phyloP scores from a whole-genome alignment of 2,329 filamentous ascomycete genomes.

The Ploettnerulaceae sp. region DNA sequence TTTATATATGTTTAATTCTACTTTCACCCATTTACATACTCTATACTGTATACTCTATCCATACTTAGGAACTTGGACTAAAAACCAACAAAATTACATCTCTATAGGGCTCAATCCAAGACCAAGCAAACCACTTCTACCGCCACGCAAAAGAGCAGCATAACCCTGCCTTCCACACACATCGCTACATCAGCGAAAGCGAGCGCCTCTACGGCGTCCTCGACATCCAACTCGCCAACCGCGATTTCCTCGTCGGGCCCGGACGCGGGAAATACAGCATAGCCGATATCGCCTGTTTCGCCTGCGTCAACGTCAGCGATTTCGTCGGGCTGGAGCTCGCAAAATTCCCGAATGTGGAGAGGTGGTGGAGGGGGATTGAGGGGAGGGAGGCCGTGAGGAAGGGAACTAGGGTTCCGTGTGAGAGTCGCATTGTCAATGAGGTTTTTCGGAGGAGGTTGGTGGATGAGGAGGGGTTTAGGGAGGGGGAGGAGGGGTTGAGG shows the following conservation, averaged over 20 bases:
- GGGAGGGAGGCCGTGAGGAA: conserved; percentile 56
- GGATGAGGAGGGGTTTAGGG: conserved; percentile 44
- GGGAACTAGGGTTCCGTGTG: conserved; percentile 56
- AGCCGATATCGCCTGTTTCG: conserved; percentile 68
- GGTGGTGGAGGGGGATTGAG: conserved; percentile 61
- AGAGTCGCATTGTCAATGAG: conserved; percentile 39
- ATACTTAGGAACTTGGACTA: not conserved
- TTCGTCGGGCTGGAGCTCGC: conserved; percentile 60
- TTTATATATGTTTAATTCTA: not conserved
- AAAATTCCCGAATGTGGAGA: conserved; percentile 60
- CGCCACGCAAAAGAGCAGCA: conserved; percentile 62
- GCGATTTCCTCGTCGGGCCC: conserved; percentile 51
- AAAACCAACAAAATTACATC: not conserved
- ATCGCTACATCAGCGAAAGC: conserved; percentile 72
- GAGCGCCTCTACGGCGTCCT: conserved; percentile 69
- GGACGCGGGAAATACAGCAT: conserved; percentile 54
- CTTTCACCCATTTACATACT: not conserved
- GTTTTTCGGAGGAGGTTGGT: conserved; percentile 39
- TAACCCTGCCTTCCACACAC: conserved; percentile 66
- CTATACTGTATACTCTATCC: not conserved
- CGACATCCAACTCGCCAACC: conserved; percentile 54
- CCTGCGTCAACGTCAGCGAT: conserved; percentile 58
- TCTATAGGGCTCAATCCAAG: conserved; percentile 64
- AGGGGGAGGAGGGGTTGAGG: conserved; percentile 37
- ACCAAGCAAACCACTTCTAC: conserved; percentile 70